These are phyloP conservation scores for Avicennia marina DNA, from an alignment of 257 asterid species.

Conservation along the genomic window DNA sequence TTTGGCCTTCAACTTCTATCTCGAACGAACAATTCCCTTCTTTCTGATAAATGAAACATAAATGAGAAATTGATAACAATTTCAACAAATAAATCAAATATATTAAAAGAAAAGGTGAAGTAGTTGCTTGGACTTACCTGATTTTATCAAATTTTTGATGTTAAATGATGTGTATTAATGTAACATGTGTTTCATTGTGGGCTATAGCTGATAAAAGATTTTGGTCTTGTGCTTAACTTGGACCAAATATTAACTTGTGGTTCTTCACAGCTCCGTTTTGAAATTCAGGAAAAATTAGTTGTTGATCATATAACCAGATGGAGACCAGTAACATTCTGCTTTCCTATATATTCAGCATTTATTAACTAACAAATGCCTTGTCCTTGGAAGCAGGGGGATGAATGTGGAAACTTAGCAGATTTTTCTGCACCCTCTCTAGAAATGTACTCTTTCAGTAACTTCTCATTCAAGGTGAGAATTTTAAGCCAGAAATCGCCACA, in stretches of 20 bases:
- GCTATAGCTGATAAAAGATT: conserved; percentile 2
- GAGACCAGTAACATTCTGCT: not conserved
- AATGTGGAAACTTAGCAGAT: conserved; percentile 71
- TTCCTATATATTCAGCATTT: conserved; percentile 6
- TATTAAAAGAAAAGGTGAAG: conserved; percentile 4
- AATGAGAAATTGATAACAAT: not conserved
- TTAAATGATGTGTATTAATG: not conserved
- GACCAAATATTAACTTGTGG: too few species aligned
- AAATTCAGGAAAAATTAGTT: too few species aligned
- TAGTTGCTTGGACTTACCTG: not conserved
- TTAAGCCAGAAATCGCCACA: not conserved
- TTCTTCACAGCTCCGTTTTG: too few species aligned
- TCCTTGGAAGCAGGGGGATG: conserved; percentile 64
- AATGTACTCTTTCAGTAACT: conserved; percentile 80
- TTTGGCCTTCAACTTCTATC: too few species aligned
- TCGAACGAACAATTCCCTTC: too few species aligned
- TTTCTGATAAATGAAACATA: not conserved
- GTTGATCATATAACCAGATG: not conserved
- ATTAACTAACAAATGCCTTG: conserved; percentile 15
- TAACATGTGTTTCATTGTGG: not conserved
- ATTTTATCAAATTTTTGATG: not conserved
- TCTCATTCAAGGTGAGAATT: conserved; percentile 81
- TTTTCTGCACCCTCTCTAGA: conserved; percentile 55
- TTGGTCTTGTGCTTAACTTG: conserved; percentile 4
- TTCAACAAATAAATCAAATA: not conserved